Base-by-base conservation (phyloP, 345 rosid genomes). In the Hirschfeldia incana region DNA sequence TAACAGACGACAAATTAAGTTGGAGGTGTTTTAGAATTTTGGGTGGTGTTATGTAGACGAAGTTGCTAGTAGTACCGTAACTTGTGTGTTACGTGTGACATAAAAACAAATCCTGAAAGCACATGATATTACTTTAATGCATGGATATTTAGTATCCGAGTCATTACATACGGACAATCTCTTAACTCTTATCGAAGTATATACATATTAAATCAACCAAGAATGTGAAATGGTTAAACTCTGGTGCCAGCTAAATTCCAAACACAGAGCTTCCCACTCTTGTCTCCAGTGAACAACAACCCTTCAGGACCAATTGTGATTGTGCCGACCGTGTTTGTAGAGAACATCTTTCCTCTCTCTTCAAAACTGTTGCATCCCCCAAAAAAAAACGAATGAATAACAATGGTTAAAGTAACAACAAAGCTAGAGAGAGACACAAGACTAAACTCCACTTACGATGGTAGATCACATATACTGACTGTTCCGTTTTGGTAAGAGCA, bases 271-370 rank as follows among this genome's bases (percentile, higher is more conserved):
- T 32, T 74, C 13, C 90, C 92, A 51, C 71, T 78, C 37, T 77
- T 85, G 49, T 90, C 94, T 12, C 94, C 90, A 0, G 85, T 85
- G 72, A 88, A 90, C 51, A 88, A 77, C 2, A 85, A 72, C 17
- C 85, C 83, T 11, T 59, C 81, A 2, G 87, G 85, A 79, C 88
- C 89, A 1, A 65, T 34, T 27, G 82, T 62, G 49, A 89, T 60
- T 17, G 78, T 69, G 57, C 84, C 36, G 3, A 88, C 81, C 69
- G 69, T 87, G 16, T 66, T 37, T 30, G 78, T 70, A 2, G 89
- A 80, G 42, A 80, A 86, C 65, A 88, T 81, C 83, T 75, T 83
- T 34, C 89, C 93, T 73, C 93, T 85, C 59, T 86, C 87, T 1
- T 30, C 17, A 71, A 78, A 78, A 11, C 76, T 77, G 76, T 26